phyloP scores from a whole-genome alignment of 805 yeast species.

The Zygotorulaspora sp. region DNA sequence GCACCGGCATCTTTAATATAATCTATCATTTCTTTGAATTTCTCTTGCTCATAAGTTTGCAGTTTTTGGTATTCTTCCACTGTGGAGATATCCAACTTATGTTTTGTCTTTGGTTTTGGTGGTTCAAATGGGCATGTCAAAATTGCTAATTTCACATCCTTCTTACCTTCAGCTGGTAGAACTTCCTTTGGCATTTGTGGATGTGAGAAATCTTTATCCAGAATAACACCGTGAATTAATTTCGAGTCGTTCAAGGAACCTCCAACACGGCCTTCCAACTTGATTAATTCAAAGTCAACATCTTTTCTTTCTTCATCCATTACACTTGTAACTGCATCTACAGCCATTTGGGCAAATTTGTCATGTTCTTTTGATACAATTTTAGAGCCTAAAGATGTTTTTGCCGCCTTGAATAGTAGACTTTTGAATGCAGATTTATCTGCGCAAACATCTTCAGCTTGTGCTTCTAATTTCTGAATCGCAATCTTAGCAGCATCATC shows the following conservation, averaged over 20 bases:
- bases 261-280: constrained; percentile 93
- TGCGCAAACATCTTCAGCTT: constrained; percentile 59
- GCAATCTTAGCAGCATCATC: constrained; percentile 97
- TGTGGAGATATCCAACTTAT: constrained; percentile 86
- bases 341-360: constrained; percentile 94
- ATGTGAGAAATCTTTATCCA: constrained; percentile 96
- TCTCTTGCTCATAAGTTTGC: constrained; percentile 88
- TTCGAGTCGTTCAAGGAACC: constrained; percentile 85
- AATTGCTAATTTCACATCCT: constrained; percentile 84
- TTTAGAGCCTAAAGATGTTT: constrained; percentile 91
- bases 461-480: constrained; percentile 62
- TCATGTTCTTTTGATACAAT: constrained; percentile 92
- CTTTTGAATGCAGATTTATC: constrained; percentile 31
- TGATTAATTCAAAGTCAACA: constrained; percentile 94
- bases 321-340: constrained; percentile 87
- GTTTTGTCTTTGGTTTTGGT: constrained; percentile 98
- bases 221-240: constrained; percentile 83
- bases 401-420: constrained; percentile 82
- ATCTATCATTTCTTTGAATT: constrained; percentile 86
- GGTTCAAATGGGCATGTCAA: constrained; percentile 99
- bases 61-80: constrained; percentile 90
- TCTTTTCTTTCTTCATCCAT: constrained; percentile 90
- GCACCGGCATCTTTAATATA: constrained; percentile 87
- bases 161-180: constrained; percentile 31
- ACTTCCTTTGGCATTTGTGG: constrained; percentile 94